Evolutionary conservation across 164 flowering plant genomes (phyloP), one percentile per base, ranked within the genome.

Genomic region (Brasenia schreberi): DNA sequence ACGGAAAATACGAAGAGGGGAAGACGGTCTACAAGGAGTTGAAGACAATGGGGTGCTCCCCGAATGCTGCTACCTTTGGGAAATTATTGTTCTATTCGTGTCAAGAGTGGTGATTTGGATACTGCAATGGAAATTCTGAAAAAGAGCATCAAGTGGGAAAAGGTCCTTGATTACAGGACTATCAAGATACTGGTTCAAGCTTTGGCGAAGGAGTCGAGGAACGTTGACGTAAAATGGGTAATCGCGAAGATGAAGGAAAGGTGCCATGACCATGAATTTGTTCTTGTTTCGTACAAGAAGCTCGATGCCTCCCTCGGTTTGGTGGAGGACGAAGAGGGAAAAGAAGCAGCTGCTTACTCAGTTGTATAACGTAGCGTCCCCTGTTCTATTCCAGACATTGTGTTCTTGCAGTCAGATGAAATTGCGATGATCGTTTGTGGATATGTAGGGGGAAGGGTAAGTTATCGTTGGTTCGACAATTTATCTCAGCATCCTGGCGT

Each of bases 11-110:
- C 72, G 84, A 84, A 43, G 94, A 89, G 17, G 97, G 94, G 0
- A 70, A 72, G 82, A 77, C 79, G 79, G 90, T 86, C 7, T 89
- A 81, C 64, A 72, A 80, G 58, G 81, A 67, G 17, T 64, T 92
- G 71, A 74, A 73, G 71, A 75, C 18, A 6, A 77, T 81, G 62
- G 83, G 83, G 18, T 83, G 85, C 64, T 63, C 70, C 7, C 86
- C 89, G 14, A 87, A 89, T 83, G 86, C 88, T 4, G 81, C 86
- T 0, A 89, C 92, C n/a, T 92, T 80, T 76, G 78, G 91, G 75
- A 82, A 78, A 16, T 65, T 82, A 76, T 71, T 88, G 12, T 73
- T 67, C 77, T 68, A 84, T 66, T 60, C 82, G 66, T 83, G 85
- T 71, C 73, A 68, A 68, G 72, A 70, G 52, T 62, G 90, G 72